phyloP scores from a whole-genome alignment of 768 basidiomycete genomes.

The Mycena venus region DNA sequence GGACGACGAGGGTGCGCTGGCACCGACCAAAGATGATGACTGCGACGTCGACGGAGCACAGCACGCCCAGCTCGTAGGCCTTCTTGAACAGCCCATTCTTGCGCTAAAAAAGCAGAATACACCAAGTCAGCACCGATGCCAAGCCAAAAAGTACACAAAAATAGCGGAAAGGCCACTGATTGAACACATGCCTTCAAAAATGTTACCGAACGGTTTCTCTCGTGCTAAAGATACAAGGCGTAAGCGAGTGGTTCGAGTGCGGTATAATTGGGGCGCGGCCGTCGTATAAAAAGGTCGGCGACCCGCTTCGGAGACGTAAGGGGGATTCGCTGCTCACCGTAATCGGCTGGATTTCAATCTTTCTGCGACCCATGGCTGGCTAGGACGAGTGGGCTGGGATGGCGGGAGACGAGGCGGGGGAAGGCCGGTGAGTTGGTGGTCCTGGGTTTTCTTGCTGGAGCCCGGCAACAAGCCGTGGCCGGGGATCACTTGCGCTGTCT shows the following conservation, averaged over 20 bases:
- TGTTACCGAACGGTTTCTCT: slow-evolving; percentile 91
- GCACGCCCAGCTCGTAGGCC: slow-evolving; percentile 90
- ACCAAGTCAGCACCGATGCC: slow-evolving; percentile 52
- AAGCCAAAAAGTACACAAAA: slow-evolving; percentile 68
- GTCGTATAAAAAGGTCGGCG: slow-evolving; percentile 30
- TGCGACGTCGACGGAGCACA: slow-evolving; percentile 90
- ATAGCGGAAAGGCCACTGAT: slow-evolving; percentile 62
- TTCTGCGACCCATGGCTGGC: slow-evolving; percentile 74
- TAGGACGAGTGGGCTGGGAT: neutral
- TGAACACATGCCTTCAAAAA: slow-evolving; percentile 77
- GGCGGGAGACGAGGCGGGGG: slow-evolving; percentile 9
- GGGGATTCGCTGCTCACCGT: slow-evolving; percentile 64
- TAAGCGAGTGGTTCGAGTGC: slow-evolving; percentile 41
- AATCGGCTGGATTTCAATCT: slow-evolving; percentile 88
- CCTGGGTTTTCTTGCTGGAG: slow-evolving; percentile 26
- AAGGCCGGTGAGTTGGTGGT: neutral
- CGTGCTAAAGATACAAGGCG: slow-evolving; percentile 75
- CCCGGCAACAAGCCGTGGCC: slow-evolving; percentile 23
- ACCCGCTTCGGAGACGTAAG: slow-evolving; percentile 34
- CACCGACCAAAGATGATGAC: slow-evolving; percentile 84
- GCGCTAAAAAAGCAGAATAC: slow-evolving; percentile 72
- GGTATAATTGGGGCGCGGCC: slow-evolving; percentile 47
- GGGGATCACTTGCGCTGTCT: slow-evolving; percentile 14
- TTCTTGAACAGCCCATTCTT: slow-evolving; percentile 95
- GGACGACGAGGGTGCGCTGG: slow-evolving; percentile 9